phyloP scores from a whole-genome alignment of 1,284 basidiomycete genomes.

The Leccinum holopus region DNA sequence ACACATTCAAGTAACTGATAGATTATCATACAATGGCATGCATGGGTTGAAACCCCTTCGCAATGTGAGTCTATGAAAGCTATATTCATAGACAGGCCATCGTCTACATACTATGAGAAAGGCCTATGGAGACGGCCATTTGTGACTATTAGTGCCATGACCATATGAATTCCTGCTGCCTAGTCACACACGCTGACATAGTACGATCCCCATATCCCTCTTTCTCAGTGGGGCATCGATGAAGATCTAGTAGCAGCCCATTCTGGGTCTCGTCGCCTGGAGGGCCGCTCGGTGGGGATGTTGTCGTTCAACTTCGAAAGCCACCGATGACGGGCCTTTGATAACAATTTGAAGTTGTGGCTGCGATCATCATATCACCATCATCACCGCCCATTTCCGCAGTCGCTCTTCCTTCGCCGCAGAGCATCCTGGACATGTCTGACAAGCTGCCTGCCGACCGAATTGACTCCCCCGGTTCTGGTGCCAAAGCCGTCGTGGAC shows the following conservation, averaged over 20 bases:
- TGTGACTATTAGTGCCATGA: no score
- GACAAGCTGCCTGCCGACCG: not conserved
- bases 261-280: not conserved
- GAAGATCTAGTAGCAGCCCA: no score
- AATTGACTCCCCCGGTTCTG: not conserved
- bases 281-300: not conserved
- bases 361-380: not conserved
- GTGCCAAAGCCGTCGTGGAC: not conserved
- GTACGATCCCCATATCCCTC: no score
- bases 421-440: conserved; percentile 10
- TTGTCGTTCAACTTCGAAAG: not conserved
- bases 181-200: no score
- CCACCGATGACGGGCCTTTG: not conserved
- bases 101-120: no score
- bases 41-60: not conserved
- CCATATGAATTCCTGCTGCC: not conserved
- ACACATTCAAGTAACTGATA: not conserved
- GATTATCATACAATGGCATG: no score
- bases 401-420: not conserved
- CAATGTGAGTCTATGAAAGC: not conserved
- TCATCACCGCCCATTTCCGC: not conserved
- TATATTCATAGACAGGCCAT: no score
- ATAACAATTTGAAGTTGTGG: not conserved
- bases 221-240: no score
- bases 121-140: no score